Evolutionary conservation across 2,329 filamentous ascomycete species (phyloP), one percentile per base, ranked within the genome.

Genomic region (Magnaporthiopsis poae): DNA sequence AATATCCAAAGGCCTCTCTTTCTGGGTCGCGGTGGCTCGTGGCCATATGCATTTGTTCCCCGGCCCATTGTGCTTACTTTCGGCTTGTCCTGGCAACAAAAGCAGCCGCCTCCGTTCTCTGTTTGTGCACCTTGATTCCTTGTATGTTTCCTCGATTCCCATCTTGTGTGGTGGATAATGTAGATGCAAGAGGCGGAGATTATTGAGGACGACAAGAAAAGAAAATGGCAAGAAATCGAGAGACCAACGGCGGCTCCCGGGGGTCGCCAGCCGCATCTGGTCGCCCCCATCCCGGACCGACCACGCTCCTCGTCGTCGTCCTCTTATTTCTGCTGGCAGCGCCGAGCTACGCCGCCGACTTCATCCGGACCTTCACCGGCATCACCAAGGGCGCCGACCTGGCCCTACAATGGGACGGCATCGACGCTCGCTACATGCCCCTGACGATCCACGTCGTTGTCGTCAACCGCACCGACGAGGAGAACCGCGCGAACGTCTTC

Each of bases 331-430:
- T 15, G 21, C 60, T 61, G 2, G 18, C 27, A 27, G 60, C 60
- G 11, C 60, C 31, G 21, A 31, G 29, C 61, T 13, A 33, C 13
- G 62, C 46, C 15, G 70, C 71, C 27, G 68, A 67, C 1, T 74
- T 74, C 63, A 71, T 69, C n/a, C 73, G 69, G 65, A 69, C 71
- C 5, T 74, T 74, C 63, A 67, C 67, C 36, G 66, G 66, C 59
- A 62, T 74, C 61, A 69, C 66, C 8, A 67, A 67, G 29, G 71
- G 72, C 18, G 66, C 66, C 27, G 39, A 60, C 31, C 36, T 73
- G 12, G 21, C 29, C n/a, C 56, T 74, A 63, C 64, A 65, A 4
- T 74, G 73, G 72, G 69, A 69, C 11, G 65, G 35, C 8, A 67
- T 71, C 9, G 66, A 67, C 27, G 35, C 69, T 13, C 62, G 70